Percentiles rank a stretch among this genome's conserved stretches.
Conservation (phyloP, 768 basidiomycete genomes). For the Clavaria fumosa region DNA sequence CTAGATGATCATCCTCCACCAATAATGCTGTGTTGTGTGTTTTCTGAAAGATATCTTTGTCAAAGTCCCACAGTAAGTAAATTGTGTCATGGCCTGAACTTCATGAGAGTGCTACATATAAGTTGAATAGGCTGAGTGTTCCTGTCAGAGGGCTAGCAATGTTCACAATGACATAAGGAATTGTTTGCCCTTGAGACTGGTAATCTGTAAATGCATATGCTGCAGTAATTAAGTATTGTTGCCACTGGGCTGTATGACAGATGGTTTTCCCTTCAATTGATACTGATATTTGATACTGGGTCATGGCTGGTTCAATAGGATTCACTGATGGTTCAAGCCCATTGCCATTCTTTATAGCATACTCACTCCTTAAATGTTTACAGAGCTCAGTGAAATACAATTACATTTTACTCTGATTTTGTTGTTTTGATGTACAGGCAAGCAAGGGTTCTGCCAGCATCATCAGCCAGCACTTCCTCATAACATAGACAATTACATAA, state of each 20-base stretch:
- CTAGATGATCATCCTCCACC: not conserved
- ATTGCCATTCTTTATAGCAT: too few relatives aligned
- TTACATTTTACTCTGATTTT: too few relatives aligned
- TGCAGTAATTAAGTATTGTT: not conserved
- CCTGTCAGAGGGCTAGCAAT: not conserved
- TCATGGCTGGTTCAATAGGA: too few relatives aligned
- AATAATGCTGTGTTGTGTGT: not conserved
- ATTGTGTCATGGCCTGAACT: conserved; percentile 11
- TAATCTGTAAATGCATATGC: not conserved
- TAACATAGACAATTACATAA: too few relatives aligned
- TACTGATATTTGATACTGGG: too few relatives aligned
- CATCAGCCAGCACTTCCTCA: too few relatives aligned
- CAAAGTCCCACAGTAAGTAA: conserved; percentile 16
- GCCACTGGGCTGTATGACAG: not conserved
- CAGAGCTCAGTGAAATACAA: too few relatives aligned
- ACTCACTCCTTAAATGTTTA: too few relatives aligned
- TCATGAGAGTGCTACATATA: not conserved
- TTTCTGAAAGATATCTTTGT: conserved; percentile 7
- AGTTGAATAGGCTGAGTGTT: not conserved
- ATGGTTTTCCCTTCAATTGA: not conserved
- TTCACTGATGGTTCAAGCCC: too few relatives aligned
- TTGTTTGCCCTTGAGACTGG: conserved; percentile 2
- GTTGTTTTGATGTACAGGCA: too few relatives aligned
- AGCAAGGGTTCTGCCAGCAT: too few relatives aligned
- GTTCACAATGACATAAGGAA: not conserved